Conservation (phyloP, 2,329 filamentous ascomycete species). For the Aspergillus flavus region DNA sequence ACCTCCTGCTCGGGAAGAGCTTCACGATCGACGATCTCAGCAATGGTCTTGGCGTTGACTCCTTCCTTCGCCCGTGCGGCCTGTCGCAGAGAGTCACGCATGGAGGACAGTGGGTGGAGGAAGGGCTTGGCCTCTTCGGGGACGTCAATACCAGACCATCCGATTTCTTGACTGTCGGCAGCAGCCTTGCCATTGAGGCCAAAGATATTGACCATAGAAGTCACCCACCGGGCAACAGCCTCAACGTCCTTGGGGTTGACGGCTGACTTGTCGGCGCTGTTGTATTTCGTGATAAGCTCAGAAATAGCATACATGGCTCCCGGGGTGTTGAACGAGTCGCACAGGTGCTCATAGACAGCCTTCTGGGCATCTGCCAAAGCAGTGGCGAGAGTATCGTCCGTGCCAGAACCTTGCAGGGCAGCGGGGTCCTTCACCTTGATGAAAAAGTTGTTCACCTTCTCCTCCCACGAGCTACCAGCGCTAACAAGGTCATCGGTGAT, state of each 20-base stretch:
- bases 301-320: conserved; percentile 76
- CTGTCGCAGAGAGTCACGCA: conserved; percentile 61
- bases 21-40: conserved; percentile 41
- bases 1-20: conserved; percentile 22
- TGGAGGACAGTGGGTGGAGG: conserved; percentile 60
- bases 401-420: conserved; percentile 53
- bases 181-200: conserved; percentile 61
- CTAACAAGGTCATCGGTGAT: conserved; percentile 82
- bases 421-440: conserved; percentile 54
- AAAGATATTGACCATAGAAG: conserved; percentile 79
- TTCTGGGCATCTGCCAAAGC: conserved; percentile 58
- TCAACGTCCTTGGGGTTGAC: conserved; percentile 53
- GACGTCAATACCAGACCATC: conserved; percentile 68
- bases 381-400: conserved; percentile 44
- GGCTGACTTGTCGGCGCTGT: conserved; percentile 54
- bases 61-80: conserved; percentile 54
- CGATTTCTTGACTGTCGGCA: conserved; percentile 50
- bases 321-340: conserved; percentile 87
- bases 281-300: conserved; percentile 76
- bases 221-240: conserved; percentile 74
- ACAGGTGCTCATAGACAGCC: conserved; percentile 66
- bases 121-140: conserved; percentile 61
- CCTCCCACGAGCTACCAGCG: conserved; percentile 77
- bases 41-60: conserved; percentile 42
- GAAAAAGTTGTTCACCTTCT: conserved; percentile 72